These are phyloP conservation scores for Lentinula boryana DNA, from an alignment of 768 basidiomycete species.

Conservation along the genomic window DNA sequence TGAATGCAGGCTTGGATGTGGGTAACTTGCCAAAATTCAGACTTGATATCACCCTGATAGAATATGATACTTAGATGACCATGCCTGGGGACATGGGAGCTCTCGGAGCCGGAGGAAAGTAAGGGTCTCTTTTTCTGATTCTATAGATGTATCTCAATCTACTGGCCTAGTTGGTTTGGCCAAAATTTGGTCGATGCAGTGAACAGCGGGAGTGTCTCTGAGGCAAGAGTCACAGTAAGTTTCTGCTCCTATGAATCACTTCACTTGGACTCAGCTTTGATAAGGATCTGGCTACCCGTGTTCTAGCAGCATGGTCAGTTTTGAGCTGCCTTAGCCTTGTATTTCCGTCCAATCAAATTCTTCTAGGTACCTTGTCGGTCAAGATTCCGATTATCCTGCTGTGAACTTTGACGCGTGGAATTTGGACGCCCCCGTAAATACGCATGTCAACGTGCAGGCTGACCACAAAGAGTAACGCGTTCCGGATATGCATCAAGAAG, in stretches of 20 bases:
- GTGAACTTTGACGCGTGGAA: conserved; percentile 54
- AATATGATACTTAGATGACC: conserved; percentile 44
- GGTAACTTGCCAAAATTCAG: conserved; percentile 11
- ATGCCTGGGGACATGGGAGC: conserved; percentile 59
- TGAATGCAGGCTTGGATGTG: conserved; percentile 59
- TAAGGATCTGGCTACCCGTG: conserved; percentile 65
- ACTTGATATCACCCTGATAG: neutral
- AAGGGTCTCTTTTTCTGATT: neutral
- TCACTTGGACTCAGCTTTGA: neutral
- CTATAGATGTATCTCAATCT: neutral
- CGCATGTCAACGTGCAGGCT: conserved; percentile 50
- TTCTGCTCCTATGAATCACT: conserved; percentile 9
- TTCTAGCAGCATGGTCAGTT: conserved; percentile 56
- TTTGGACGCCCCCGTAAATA: conserved; percentile 27
- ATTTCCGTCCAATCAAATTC: neutral
- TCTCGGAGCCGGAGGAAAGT: conserved; percentile 19
- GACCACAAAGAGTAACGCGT: conserved; percentile 42
- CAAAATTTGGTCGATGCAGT: conserved; percentile 52
- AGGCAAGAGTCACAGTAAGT: conserved; percentile 51
- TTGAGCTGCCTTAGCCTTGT: neutral
- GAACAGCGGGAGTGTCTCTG: conserved; percentile 51
- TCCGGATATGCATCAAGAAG: neutral
- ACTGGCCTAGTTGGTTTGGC: conserved; percentile 47
- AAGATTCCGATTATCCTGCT: conserved; percentile 51
- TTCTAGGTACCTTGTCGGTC: conserved; percentile 38